phyloP scores from a whole-genome alignment of 2,329 filamentous ascomycete species.

The Zymoseptoria pseudotritici region DNA sequence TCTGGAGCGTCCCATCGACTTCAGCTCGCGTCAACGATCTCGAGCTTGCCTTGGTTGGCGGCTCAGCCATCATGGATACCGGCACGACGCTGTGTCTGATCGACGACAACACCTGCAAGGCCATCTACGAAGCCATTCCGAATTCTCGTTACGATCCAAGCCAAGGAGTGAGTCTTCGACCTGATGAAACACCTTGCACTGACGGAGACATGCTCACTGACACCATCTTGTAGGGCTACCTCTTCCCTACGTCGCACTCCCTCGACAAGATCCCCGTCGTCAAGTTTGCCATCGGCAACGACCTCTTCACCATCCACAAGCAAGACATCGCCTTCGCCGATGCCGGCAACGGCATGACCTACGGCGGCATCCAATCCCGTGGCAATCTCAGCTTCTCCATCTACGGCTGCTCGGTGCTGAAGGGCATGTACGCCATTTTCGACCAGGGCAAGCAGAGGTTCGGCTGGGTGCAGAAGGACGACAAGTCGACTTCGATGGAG shows the following conservation, averaged over 20 bases:
- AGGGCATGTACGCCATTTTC: conserved; percentile 59
- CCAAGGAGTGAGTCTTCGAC: conserved; percentile 4
- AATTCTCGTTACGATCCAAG: conserved; percentile 41
- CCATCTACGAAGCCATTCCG: conserved; percentile 57
- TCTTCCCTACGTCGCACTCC: conserved; percentile 51
- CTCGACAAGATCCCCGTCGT: conserved; percentile 52
- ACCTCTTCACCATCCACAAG: conserved; percentile 54
- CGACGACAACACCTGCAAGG: conserved; percentile 52
- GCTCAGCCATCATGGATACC: conserved; percentile 64
- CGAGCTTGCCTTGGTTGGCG: conserved; percentile 43
- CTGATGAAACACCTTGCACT: background rate
- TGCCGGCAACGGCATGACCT: conserved; percentile 49
- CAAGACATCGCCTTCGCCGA: conserved; percentile 55
- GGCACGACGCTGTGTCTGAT: conserved; percentile 63
- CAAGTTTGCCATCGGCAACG: conserved; percentile 56
- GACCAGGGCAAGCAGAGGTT: conserved; percentile 52
- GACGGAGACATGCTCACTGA: background rate
- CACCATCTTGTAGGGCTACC: conserved; percentile 42
- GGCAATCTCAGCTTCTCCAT: conserved; percentile 55
- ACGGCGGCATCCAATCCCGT: conserved; percentile 59
- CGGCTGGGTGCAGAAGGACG: conserved; percentile 45
- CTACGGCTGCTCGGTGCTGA: conserved; percentile 56
- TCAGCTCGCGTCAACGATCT: conserved; percentile 51
- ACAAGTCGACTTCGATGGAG: background rate
- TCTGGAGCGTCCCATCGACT: conserved; percentile 59